Evolutionary conservation across 176 grass and related monocot species (phyloP), one percentile per base, ranked within the genome.

Genomic region (Zea mays): DNA sequence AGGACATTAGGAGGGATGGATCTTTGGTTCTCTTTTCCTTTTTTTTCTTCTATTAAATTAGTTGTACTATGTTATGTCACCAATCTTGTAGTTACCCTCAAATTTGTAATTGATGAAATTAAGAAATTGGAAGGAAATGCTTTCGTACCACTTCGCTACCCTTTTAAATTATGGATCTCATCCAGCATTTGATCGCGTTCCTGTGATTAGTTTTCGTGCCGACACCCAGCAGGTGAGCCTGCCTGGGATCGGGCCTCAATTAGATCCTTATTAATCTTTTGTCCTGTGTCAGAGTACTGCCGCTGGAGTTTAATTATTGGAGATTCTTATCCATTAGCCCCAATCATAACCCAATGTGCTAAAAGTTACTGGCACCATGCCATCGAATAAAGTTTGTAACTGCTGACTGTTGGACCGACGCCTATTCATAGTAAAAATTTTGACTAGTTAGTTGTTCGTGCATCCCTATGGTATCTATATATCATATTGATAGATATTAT

Each of bases 21-120:
- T 82, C 73, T 47, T 60, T 77, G 82, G 78, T 89, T 81, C 77
- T 45, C 15, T 62, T 78, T 87, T 36, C 10, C 3, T 10, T 63
- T 71, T 27, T 27, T 27, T 27, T 27, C 27, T 62, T 34, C 59
- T 13, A 19, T 77, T 81, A 72, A 21, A 36, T 14, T 89, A 89
- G 73, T 3, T 85, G 87, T 56, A 55, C 16, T 81, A 60, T 67
- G 62, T 81, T 68, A 13, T 70, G 79, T 83, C 79, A 78, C 75
- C 76, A 81, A 67, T 87, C 65, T 84, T 87, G 85, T 90, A 80
- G 76, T 81, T 86, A 84, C 81, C 36, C 72, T 76, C 77, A 68
- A 65, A 63, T 50, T 79, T 90, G 88, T 90, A 83, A 76, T 85
- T 86, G 83, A 81, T 72, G 58, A 72, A 67, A 73, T 68, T 89